Percentiles rank a stretch among this genome's conserved stretches.
Conservation (phyloP, 306 rosid species). For the Hippophae rhamnoides region DNA sequence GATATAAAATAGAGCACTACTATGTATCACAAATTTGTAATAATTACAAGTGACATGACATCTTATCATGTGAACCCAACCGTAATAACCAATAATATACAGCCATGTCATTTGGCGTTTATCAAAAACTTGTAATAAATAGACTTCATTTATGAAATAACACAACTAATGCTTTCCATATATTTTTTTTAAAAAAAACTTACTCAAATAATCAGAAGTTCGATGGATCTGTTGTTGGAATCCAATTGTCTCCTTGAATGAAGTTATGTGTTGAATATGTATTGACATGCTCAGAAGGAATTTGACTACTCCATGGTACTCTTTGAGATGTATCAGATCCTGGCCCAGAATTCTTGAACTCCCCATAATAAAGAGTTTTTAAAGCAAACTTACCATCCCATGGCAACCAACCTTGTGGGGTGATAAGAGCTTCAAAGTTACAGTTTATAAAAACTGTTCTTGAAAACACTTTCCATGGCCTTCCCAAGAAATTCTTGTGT, state of each 20-base stretch:
- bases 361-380: slow-evolving; percentile 72
- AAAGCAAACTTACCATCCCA: slow-evolving; percentile 59
- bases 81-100: no score
- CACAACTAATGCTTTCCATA: no score
- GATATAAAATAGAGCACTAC: no score
- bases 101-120: no score
- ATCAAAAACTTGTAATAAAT: no score
- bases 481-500: slow-evolving; percentile 76
- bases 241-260: slow-evolving; percentile 81
- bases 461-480: slow-evolving; percentile 91
- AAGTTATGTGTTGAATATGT: slow-evolving; percentile 57
- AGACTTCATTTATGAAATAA: no score
- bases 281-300: slow-evolving; percentile 41
- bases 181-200: no score
- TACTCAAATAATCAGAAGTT: no score
- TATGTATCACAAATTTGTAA: no score
- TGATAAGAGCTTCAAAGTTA: slow-evolving; percentile 36
- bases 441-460: slow-evolving; percentile 57
- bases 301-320: slow-evolving; percentile 52
- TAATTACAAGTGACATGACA: no score
- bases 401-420: slow-evolving; percentile 63
- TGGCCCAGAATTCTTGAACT: slow-evolving; percentile 40
- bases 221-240: slow-evolving; percentile 7
- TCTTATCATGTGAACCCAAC: no score
- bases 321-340: slow-evolving; percentile 42